Percentiles rank a stretch among this genome's conserved stretches.
These are phyloP conservation scores for Telfairia occidentalis DNA, from an alignment of 331 rosid species.

Conservation along the genomic window DNA sequence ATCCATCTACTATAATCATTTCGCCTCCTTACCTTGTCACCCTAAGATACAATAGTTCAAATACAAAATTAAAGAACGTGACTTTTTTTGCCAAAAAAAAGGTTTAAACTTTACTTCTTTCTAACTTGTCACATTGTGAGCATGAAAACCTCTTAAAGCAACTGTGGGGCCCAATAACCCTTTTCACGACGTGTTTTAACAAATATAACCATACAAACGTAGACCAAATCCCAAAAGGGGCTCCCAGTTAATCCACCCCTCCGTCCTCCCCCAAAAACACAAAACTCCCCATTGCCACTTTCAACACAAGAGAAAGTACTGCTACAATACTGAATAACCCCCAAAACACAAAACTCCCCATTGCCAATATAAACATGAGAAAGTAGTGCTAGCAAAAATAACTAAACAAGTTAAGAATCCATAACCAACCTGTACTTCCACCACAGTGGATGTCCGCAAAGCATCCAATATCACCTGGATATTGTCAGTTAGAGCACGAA, in stretches of 20 bases:
- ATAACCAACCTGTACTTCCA: slow-evolving; percentile 58
- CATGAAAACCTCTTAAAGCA: neutral
- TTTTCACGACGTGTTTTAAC: neutral
- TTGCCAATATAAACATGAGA: neutral
- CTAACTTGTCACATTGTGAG: neutral
- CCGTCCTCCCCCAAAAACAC: neutral
- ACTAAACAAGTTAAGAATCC: neutral
- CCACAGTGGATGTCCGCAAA: slow-evolving; percentile 33
- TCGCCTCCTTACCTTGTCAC: slow-evolving; percentile 61
- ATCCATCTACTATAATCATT: slow-evolving; percentile 57
- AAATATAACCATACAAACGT: neutral
- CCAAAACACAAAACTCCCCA: neutral
- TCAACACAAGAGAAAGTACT: neutral
- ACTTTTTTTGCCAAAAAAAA: neutral
- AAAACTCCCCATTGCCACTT: neutral
- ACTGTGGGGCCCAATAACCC: neutral
- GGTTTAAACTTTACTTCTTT: neutral
- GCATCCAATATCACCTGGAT: slow-evolving; percentile 52
- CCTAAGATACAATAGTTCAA: slow-evolving; percentile 23
- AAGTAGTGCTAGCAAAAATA: neutral
- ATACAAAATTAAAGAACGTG: neutral
- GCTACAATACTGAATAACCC: neutral
- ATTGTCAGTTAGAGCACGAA: slow-evolving; percentile 46
- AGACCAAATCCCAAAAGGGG: neutral
- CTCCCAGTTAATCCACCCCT: neutral